Base-by-base conservation (phyloP, 257 asterid species). In the Nicotiana noctiflora region DNA sequence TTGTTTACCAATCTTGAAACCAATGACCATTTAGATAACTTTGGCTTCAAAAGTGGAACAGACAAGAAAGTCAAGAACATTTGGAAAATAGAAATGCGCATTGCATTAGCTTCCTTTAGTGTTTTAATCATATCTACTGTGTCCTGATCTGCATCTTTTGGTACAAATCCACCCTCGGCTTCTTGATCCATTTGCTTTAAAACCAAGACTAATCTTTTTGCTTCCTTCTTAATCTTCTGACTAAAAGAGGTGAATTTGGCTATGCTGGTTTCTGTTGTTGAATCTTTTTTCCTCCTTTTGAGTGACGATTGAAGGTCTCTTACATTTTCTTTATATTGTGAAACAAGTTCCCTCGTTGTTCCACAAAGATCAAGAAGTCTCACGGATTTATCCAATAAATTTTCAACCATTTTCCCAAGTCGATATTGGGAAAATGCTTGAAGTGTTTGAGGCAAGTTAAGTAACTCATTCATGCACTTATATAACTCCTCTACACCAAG, bases 1-100 rank as follows among this genome's bases (percentile, higher is more conserved):
- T 65, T 85, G 12, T 82, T 80, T 25, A 83, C 37, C 62, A 87
- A 77, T 72, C 84, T 81, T 9, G 86, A 85, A 83, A 87, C 85
- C 63, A 86, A n/a, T 34, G 83, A 80, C 87, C 90, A 87, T 80
- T 81, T 85, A 29, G 65, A 83, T n/a, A 76, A 18, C 85, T 86
- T 84, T 51, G 84, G 65, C 60, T 83, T 85, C 32, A 53, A 75
- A 78, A 86, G 61, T 53, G 85, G 85, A 15, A 63, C 79, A 14
- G 86, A 85, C 60, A 87, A 77, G 77, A 77, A 87, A 4, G 59
- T 2, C 59, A 70, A 74, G 78, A 74, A 49, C 78, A 74, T 74
- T 49, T 72, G 78, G 5, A 72, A 72, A 56, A 72, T 49, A 60
- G 60, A 72, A 25, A 72, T 46, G 32, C 78, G 60, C 78, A 72